Percentiles rank a stretch among this genome's conserved stretches.
Evolutionary conservation across 345 rosid species (phyloP).

Genomic region (Citrus sp.): DNA sequence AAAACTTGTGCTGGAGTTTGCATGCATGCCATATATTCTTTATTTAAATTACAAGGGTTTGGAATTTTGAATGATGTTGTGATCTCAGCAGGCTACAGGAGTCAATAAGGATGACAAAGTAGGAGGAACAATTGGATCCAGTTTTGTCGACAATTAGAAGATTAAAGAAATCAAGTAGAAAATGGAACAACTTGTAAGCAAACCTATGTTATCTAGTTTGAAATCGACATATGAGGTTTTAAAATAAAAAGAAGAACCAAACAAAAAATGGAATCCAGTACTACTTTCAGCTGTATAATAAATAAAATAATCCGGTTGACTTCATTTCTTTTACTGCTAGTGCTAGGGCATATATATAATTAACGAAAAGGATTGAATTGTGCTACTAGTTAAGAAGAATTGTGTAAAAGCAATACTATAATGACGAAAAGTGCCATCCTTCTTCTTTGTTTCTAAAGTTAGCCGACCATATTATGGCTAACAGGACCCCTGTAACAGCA

Average conservation of each 20-base stretch:
- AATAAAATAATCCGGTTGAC: not conserved
- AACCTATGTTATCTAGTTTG: not conserved
- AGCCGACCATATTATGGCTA: not conserved
- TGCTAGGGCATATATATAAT: not conserved
- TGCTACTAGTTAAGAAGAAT: not conserved
- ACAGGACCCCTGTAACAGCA: not conserved
- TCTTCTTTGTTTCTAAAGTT: not conserved
- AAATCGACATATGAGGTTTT: not conserved
- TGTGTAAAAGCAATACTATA: not conserved
- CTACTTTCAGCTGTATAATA: not conserved
- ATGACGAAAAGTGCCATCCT: not conserved
- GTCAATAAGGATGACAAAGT: not conserved
- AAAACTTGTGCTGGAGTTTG: not conserved
- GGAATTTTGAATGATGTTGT: not conserved
- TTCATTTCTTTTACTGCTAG: not conserved
- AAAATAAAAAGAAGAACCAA: too few species aligned
- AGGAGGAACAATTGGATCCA: conserved; percentile 2
- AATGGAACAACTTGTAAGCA: not conserved
- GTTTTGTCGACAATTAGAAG: not conserved
- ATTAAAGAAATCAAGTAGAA: not conserved
- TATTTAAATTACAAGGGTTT: not conserved
- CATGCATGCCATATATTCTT: not conserved
- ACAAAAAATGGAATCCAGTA: not conserved
- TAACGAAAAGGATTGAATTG: not conserved
- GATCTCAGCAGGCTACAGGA: conserved; percentile 1